These are phyloP conservation scores for Termitomyces sp. DNA, from an alignment of 768 basidiomycete species.

Conservation along the genomic window DNA sequence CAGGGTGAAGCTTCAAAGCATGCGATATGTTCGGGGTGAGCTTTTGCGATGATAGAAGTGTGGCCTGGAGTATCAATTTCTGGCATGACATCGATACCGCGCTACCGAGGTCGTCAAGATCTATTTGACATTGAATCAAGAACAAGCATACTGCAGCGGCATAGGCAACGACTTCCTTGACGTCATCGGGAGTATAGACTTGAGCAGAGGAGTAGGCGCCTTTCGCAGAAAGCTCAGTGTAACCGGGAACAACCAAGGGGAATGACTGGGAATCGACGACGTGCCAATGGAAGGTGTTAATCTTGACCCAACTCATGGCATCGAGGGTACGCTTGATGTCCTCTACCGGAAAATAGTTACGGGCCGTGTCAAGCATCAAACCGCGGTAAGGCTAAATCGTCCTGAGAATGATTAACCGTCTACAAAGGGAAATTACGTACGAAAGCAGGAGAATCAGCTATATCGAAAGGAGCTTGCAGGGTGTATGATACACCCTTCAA, in stretches of 20 bases:
- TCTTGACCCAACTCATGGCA: conserved; percentile 77
- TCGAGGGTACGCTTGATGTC: conserved; percentile 69
- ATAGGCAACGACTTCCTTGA: conserved; percentile 58
- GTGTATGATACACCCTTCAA: conserved; percentile 48
- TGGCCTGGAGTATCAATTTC: conserved; percentile 88
- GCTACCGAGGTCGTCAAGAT: conserved; percentile 27
- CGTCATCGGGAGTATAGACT: conserved; percentile 51
- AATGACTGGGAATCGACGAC: conserved; percentile 79
- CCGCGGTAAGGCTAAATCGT: conserved; percentile 60
- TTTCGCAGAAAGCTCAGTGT: conserved; percentile 50
- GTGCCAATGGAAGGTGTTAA: conserved; percentile 84
- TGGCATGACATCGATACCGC: conserved; percentile 69
- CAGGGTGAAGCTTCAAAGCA: conserved; percentile 60
- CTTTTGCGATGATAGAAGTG: conserved; percentile 58
- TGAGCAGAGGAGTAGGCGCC: conserved; percentile 62
- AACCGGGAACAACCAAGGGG: conserved; percentile 61
- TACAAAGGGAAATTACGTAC: conserved; percentile 31
- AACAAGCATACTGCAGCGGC: conserved; percentile 57
- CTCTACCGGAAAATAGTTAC: conserved; percentile 64
- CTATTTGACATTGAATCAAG: background rate
- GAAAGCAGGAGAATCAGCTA: conserved; percentile 61
- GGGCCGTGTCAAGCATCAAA: conserved; percentile 74
- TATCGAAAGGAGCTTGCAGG: conserved; percentile 49
- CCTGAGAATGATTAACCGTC: background rate
- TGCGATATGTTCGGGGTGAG: conserved; percentile 74